phyloP scores from a whole-genome alignment of 805 yeast species.

The Wickerhamiella qilinensis region DNA sequence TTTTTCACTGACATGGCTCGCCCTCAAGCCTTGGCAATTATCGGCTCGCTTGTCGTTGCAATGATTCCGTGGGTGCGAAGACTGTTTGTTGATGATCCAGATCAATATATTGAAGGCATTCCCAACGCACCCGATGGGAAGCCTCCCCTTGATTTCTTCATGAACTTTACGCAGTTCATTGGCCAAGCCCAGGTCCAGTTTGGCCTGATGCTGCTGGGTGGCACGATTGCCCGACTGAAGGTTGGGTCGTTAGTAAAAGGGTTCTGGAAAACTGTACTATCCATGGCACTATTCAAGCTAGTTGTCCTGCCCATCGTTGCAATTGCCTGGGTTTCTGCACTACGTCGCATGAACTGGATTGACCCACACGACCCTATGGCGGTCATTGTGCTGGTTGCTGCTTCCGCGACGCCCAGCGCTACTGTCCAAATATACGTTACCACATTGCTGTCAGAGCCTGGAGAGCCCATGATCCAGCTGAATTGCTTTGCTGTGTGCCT shows the following conservation, averaged over 20 bases:
- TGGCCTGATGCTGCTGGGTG: slow-evolving; percentile 71
- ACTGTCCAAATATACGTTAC: slow-evolving; percentile 80
- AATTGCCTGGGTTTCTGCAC: slow-evolving; percentile 43
- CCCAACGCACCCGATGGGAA: slow-evolving; percentile 68
- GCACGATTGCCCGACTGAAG: slow-evolving; percentile 65
- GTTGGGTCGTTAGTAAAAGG: slow-evolving; percentile 47
- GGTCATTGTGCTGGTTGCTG: slow-evolving; percentile 55
- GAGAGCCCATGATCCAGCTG: slow-evolving; percentile 37
- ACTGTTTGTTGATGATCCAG: slow-evolving; percentile 34
- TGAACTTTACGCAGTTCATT: slow-evolving; percentile 65
- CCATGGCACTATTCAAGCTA: slow-evolving; percentile 41
- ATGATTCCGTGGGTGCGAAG: slow-evolving; percentile 83
- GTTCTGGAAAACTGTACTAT: slow-evolving; percentile 42
- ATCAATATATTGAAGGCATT: slow-evolving; percentile 29
- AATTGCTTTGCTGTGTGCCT: slow-evolving; percentile 70
- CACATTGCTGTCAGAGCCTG: slow-evolving; percentile 60
- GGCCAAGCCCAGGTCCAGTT: slow-evolving; percentile 83
- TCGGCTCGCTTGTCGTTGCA: slow-evolving; percentile 46
- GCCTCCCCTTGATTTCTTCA: slow-evolving; percentile 72
- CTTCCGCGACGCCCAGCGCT: slow-evolving; percentile 73
- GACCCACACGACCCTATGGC: slow-evolving; percentile 39
- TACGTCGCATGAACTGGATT: slow-evolving; percentile 48
- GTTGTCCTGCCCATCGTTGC: slow-evolving; percentile 71
- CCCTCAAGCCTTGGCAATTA: slow-evolving; percentile 60
- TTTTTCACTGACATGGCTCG: slow-evolving; percentile 27